Evolutionary conservation across 2,329 filamentous ascomycete species (phyloP), one percentile per base, ranked within the genome.

Genomic region (Hyphodiscus sp.): DNA sequence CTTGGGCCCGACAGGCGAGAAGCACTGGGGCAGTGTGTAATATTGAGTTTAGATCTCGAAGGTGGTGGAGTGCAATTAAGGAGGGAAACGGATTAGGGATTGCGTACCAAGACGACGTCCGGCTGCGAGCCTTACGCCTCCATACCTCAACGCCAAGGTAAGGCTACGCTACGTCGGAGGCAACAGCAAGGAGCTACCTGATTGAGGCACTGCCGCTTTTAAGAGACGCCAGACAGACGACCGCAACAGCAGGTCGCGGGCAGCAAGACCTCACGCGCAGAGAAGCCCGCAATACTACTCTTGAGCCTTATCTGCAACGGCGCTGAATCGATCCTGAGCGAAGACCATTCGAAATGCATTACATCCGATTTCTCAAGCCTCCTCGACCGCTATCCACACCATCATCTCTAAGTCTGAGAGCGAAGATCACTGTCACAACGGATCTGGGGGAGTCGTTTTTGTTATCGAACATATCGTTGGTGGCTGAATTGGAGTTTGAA

Each of bases 361-460:
- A 85, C 66, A 74, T 88, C 62, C 83, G 85, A 56, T 86, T 87
- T 62, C 74, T 89, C 61, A 87, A 87, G 63, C 72, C 79, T 1
- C 84, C 85, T 10, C 70, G 71, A 51, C 62, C 73, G 38, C 63
- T 68, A 45, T 73, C 74, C 67, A 43, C 67, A 4, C 13, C 47
- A 8, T 48, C 51, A 20, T 41, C 52, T 26, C 20, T 49, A 7
- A 20, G 33, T 42, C 52, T 76, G 71, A 55, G 71, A 76, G 47
- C 72, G 82, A 65, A 67, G 29, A 72, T 87, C 54, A 85, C 83
- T 41, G 76, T 88, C 63, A 85, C 83, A 11, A 87, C 83, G 20
- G 85, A 89, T 64, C 72, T 89, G 8, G 85, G 85, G 18, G 65
- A 67, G 45, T 58, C 58, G 1, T 66, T 64, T 47, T 55, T 67